phyloP scores from a whole-genome alignment of 1,139 yeast species.

The Trichomonascaceae sp. region DNA sequence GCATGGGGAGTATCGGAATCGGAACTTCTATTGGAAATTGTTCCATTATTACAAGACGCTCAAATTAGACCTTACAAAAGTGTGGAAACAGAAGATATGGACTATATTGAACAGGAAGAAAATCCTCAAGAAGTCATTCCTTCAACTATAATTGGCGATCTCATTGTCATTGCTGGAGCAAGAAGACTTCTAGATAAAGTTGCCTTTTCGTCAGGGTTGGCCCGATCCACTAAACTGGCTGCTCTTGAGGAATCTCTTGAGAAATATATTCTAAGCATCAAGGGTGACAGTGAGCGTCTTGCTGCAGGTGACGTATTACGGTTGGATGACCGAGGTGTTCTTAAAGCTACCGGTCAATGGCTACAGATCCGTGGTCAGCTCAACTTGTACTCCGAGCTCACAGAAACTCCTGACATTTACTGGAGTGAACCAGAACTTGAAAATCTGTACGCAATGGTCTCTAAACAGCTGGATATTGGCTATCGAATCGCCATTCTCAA shows the following conservation, averaged over 20 bases:
- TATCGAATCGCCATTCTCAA: conserved; percentile 76
- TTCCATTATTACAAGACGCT: conserved; percentile 44
- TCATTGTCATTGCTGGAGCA: conserved; percentile 54
- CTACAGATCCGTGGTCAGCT: conserved; percentile 72
- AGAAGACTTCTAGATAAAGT: conserved; percentile 66
- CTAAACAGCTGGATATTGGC: conserved; percentile 64
- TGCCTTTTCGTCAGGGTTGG: conserved; percentile 82
- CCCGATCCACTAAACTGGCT: conserved; percentile 79
- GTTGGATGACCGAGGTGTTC: conserved; percentile 53
- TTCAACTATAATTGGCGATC: conserved; percentile 56
- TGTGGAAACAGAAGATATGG: conserved; percentile 81
- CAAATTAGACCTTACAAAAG: conserved; percentile 46
- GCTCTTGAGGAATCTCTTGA: conserved; percentile 71
- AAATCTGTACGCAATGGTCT: conserved; percentile 61
- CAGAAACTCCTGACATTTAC: conserved; percentile 86
- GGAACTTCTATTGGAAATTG: conserved; percentile 41
- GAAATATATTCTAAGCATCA: conserved; percentile 54
- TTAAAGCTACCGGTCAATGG: conserved; percentile 66
- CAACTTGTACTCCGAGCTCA: conserved; percentile 79
- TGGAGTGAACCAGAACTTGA: conserved; percentile 90
- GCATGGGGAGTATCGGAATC: conserved; percentile 66
- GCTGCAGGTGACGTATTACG: conserved; percentile 56
- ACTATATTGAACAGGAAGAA: conserved; percentile 42
- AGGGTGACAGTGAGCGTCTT: conserved; percentile 57
- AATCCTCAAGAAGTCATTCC: conserved; percentile 8